Conservation (phyloP, 768 basidiomycete genomes). For the Boletus pseudo-olivaceus region DNA sequence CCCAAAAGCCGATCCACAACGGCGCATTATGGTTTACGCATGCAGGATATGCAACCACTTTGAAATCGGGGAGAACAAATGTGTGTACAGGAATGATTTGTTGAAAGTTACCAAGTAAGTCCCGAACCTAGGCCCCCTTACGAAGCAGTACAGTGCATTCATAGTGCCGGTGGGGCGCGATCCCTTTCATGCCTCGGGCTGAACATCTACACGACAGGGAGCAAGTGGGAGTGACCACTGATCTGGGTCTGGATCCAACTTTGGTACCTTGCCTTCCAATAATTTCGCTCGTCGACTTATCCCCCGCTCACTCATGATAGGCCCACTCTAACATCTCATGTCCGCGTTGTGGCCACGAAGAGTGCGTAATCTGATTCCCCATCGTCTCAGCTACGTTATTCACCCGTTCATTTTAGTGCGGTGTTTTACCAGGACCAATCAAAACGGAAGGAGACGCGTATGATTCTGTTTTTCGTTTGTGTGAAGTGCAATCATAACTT, state of each 20-base stretch:
- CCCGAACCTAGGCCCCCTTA: background rate
- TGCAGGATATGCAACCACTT: constrained; percentile 89
- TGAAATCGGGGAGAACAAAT: constrained; percentile 81
- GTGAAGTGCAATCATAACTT: constrained; percentile 76
- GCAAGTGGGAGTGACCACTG: constrained; percentile 87
- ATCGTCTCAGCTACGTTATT: background rate
- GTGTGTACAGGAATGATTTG: constrained; percentile 92
- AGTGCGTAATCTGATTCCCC: constrained; percentile 48
- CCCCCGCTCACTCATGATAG: constrained; percentile 33
- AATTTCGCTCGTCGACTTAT: background rate
- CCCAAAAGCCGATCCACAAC: constrained; percentile 84
- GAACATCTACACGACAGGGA: constrained; percentile 52
- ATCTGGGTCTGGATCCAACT: constrained; percentile 86
- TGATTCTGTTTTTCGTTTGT: constrained; percentile 92
- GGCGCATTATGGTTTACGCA: constrained; percentile 83
- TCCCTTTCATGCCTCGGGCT: background rate
- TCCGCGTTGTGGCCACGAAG: constrained; percentile 76
- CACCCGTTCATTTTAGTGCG: constrained; percentile 49
- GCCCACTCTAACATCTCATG: constrained; percentile 83
- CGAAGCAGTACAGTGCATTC: background rate
- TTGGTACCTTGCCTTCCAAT: constrained; percentile 46
- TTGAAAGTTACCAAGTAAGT: constrained; percentile 87
- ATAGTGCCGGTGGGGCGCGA: constrained; percentile 13
- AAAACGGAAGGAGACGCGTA: constrained; percentile 91
- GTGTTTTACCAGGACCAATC: constrained; percentile 98